phyloP scores from a whole-genome alignment of 2,329 filamentous ascomycete genomes.

The Ceratocystis albifundus region DNA sequence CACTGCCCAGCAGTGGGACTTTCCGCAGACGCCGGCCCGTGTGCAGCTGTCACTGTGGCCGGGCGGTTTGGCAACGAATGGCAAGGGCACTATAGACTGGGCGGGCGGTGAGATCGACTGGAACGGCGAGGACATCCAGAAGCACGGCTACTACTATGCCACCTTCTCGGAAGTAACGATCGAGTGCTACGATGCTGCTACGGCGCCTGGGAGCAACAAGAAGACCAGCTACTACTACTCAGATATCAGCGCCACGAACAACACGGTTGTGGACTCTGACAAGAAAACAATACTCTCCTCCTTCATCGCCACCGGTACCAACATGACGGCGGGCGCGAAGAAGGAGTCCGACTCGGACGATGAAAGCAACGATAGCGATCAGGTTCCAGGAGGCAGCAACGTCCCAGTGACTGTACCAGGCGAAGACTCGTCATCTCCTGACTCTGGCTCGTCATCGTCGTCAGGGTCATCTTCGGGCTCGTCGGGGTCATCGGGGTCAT shows the following conservation, averaged over 20 bases:
- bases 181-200: slow-evolving; percentile 63
- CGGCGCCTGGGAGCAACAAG: slow-evolving; percentile 53
- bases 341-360: slow-evolving; percentile 21
- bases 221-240: slow-evolving; percentile 68
- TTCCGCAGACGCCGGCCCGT: slow-evolving; percentile 80
- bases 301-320: slow-evolving; percentile 65
- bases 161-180: slow-evolving; percentile 66
- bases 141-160: slow-evolving; percentile 80
- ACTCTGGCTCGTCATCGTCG: slow-evolving; percentile 12
- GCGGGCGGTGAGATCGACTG: slow-evolving; percentile 85
- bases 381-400: slow-evolving; percentile 24
- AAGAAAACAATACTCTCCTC: slow-evolving; percentile 66
- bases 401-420: slow-evolving; percentile 11
- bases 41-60: slow-evolving; percentile 96
- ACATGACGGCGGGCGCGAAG: slow-evolving; percentile 46
- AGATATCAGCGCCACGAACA: slow-evolving; percentile 53
- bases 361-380: slow-evolving; percentile 21
- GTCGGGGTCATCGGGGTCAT: slow-evolving; percentile 14
- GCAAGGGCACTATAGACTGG: slow-evolving; percentile 77
- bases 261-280: slow-evolving; percentile 64
- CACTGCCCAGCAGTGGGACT: slow-evolving; percentile 70
- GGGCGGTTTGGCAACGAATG: slow-evolving; percentile 68
- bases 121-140: slow-evolving; percentile 67
- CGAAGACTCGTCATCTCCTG: background rate
- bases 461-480: background rate